Evolutionary conservation across 371 early-diverging fungal species (phyloP), one percentile per base, ranked within the genome.

Genomic region (Syncephalis plumigaleata): DNA sequence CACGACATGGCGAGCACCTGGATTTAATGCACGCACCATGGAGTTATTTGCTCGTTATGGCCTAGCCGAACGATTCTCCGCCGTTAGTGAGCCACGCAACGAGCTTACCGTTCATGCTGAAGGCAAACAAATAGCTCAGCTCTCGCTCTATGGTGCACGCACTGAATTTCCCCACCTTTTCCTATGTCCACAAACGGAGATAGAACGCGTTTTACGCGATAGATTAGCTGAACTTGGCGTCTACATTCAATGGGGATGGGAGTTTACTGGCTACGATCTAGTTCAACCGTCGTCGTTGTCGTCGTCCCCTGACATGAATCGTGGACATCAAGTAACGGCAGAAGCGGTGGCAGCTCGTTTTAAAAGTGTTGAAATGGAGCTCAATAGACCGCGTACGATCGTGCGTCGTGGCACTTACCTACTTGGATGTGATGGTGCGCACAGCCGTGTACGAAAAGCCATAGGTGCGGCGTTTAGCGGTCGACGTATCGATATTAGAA

Each of bases 351-450:
- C 16, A 18, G 18, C 40, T 4, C 16, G 40, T 40, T 40, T 40
- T 31, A 31, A 31, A 31, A 25, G 43, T 17, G 31, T 23, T 43
- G 21, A 43, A 25, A 18, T 43, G 23, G 21, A 43, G 8, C 15
- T 23, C 2, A 18, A 18, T 18, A 4, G 42, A 7, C 11, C 43
- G 15, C 23, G 43, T 8, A 23, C 18, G 17, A 11, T 11, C 11
- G 20, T 15, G 9, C 25, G 18, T 20, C 18, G 11, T 1, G 45
- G 5, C 4, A 4, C 31, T 31, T 64, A 64, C 31, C 22, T 64
- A 36, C 36, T 64, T 18, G 64, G 54, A 9, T 56, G 57, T 5
- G 61, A 64, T 49, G 64, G 64, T n/a, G 61, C 56, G 3, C 52
- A 53, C 3, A 58, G 58, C 7, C 42, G 49, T 3, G 57, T 61